phyloP scores from a whole-genome alignment of 805 yeast genomes.

The Starmerella davenportii region DNA sequence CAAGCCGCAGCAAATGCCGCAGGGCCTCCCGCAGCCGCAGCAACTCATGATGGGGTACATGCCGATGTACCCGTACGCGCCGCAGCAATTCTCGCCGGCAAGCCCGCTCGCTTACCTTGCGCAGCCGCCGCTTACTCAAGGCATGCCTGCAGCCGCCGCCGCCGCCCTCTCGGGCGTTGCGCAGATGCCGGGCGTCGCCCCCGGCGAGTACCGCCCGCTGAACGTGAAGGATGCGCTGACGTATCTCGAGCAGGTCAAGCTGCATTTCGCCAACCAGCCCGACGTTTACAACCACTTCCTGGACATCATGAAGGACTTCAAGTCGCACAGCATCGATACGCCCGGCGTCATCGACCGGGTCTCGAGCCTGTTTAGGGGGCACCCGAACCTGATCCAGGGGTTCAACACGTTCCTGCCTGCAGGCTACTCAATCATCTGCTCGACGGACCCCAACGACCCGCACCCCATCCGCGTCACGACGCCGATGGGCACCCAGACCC shows the following conservation, averaged over 20 bases:
- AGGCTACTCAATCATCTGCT: conserved; percentile 84
- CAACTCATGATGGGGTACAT: conserved; percentile 14
- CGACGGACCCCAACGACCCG: conserved; percentile 73
- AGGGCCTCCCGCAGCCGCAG: conserved; percentile 7
- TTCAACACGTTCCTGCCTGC: conserved; percentile 95
- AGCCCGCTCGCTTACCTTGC: conserved; percentile 7
- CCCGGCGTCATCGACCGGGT: conserved; percentile 98
- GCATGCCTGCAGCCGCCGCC: conserved; percentile 3
- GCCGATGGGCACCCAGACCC: conserved; percentile 56
- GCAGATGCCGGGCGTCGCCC: neutral
- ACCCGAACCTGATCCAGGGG: conserved; percentile 83
- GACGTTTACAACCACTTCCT: conserved; percentile 90
- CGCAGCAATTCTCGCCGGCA: conserved; percentile 5
- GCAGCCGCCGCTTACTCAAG: neutral
- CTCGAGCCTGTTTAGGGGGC: conserved; percentile 76
- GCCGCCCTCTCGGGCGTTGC: neutral
- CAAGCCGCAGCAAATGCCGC: conserved; percentile 6
- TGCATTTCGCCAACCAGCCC: conserved; percentile 79
- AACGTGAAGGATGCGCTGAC: conserved; percentile 93
- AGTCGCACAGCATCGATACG: conserved; percentile 87
- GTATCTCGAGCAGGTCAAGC: conserved; percentile 86
- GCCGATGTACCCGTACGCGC: conserved; percentile 14
- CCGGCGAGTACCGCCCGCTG: conserved; percentile 35
- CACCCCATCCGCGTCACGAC: conserved; percentile 88
- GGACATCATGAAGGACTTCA: conserved; percentile 97